Percentiles rank a stretch among this genome's conserved stretches.
phyloP scores from a whole-genome alignment of 2,329 filamentous ascomycete genomes.

The Pseudogymnoascus sp. region DNA sequence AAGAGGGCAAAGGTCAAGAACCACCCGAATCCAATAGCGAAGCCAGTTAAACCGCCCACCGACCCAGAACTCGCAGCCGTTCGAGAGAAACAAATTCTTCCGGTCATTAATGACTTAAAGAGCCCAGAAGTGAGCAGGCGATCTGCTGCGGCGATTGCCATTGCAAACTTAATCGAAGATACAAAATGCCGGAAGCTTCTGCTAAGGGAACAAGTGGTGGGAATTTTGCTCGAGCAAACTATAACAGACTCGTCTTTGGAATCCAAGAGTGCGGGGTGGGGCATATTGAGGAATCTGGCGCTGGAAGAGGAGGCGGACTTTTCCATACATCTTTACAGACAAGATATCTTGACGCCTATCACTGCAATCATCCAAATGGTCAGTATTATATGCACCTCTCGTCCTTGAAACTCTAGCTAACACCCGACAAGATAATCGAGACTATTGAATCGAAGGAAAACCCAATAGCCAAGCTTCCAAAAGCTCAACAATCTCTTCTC shows the following conservation, averaged over 20 bases:
- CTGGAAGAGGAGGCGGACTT: constrained; percentile 59
- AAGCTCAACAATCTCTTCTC: constrained; percentile 44
- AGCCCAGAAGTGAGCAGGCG: constrained; percentile 52
- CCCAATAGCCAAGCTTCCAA: constrained; percentile 40
- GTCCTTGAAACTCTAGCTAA: constrained; percentile 11
- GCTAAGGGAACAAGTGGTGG: constrained; percentile 57
- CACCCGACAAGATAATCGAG: constrained; percentile 23
- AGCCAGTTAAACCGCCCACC: constrained; percentile 50
- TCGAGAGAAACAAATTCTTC: constrained; percentile 54
- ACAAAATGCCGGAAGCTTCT: constrained; percentile 55
- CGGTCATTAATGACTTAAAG: constrained; percentile 52
- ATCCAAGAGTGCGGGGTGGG: constrained; percentile 59
- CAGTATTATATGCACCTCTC: constrained; percentile 21
- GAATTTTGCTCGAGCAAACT: constrained; percentile 54
- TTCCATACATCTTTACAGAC: constrained; percentile 54
- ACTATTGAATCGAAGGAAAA: constrained; percentile 29
- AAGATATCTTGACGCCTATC: constrained; percentile 53
- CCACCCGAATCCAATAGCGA: constrained; percentile 48
- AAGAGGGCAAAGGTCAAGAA: constrained; percentile 44
- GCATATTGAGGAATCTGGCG: constrained; percentile 52
- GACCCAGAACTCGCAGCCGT: constrained; percentile 57
- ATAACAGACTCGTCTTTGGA: constrained; percentile 55
- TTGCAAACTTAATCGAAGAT: constrained; percentile 56
- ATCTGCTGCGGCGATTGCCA: constrained; percentile 48
- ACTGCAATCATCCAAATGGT: constrained; percentile 48